A percentile compares a stretch with the other conserved stretches of the same genome.
These are phyloP conservation scores for Podaxis sp. DNA, from an alignment of 768 basidiomycete genomes.

Conservation along the genomic window DNA sequence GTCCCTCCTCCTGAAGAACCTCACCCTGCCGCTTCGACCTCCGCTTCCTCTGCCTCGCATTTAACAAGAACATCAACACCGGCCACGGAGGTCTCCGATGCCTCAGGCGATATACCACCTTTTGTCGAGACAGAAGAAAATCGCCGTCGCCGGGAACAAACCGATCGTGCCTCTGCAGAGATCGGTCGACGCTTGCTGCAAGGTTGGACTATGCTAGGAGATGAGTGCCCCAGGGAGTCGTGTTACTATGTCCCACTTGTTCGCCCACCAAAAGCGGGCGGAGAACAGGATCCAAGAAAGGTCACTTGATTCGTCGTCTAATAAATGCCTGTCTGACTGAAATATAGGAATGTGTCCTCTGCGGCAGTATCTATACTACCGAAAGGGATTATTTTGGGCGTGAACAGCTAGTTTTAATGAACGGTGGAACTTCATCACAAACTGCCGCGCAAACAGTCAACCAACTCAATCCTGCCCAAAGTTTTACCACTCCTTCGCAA, in stretches of 20 bases:
- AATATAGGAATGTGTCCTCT: slow-evolving; percentile 76
- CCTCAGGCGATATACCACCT: slow-evolving; percentile 44
- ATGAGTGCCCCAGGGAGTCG: slow-evolving; percentile 65
- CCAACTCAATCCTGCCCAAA: neutral
- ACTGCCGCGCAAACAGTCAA: neutral
- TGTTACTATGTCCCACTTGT: slow-evolving; percentile 87
- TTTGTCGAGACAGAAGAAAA: slow-evolving; percentile 54
- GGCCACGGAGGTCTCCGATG: slow-evolving; percentile 68
- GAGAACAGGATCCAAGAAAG: slow-evolving; percentile 62
- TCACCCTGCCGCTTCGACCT: slow-evolving; percentile 28
- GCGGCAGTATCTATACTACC: slow-evolving; percentile 53
- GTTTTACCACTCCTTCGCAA: neutral
- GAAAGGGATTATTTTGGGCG: slow-evolving; percentile 48
- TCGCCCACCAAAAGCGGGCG: slow-evolving; percentile 61
- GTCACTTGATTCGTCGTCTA: slow-evolving; percentile 29
- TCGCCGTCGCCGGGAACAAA: slow-evolving; percentile 70
- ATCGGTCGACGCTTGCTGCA: slow-evolving; percentile 74
- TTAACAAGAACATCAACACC: slow-evolving; percentile 69
- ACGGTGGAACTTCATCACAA: neutral
- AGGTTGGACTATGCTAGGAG: slow-evolving; percentile 88
- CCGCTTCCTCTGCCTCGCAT: slow-evolving; percentile 44
- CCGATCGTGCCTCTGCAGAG: slow-evolving; percentile 73
- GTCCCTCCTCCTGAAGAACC: slow-evolving; percentile 1
- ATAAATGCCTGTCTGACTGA: slow-evolving; percentile 6
- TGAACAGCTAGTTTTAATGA: slow-evolving; percentile 35